Evolutionary conservation across 2,329 filamentous ascomycete species (phyloP).

Genomic region (Acephala macrosclerotiorum): DNA sequence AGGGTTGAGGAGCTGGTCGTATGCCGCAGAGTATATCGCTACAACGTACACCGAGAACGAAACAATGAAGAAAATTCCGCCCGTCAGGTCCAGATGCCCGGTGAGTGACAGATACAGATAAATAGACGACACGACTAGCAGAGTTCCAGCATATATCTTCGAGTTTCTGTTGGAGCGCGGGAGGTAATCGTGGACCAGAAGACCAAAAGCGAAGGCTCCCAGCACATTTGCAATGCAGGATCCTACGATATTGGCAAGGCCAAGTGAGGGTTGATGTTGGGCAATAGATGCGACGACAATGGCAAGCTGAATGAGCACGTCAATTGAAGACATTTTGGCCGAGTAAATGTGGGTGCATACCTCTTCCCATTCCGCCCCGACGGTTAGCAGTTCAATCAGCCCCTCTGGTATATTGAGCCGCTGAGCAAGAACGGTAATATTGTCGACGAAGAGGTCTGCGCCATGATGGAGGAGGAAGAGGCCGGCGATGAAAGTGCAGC

Average conservation of each 20-base stretch:
- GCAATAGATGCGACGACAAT: slow-evolving; percentile 56
- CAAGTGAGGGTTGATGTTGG: slow-evolving; percentile 53
- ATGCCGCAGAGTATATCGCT: slow-evolving; percentile 53
- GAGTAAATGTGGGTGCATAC: slow-evolving; percentile 40
- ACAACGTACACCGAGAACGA: slow-evolving; percentile 53
- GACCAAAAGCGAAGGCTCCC: slow-evolving; percentile 60
- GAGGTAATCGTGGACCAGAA: slow-evolving; percentile 49
- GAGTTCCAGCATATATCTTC: slow-evolving; percentile 53
- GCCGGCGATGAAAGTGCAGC: slow-evolving; percentile 50
- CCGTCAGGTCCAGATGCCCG: slow-evolving; percentile 42
- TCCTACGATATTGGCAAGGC: slow-evolving; percentile 59
- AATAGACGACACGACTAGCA: slow-evolving; percentile 52
- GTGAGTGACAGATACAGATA: slow-evolving; percentile 45
- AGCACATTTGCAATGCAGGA: slow-evolving; percentile 60
- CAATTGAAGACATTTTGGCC: neutral
- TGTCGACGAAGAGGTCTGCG: slow-evolving; percentile 58
- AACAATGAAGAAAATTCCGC: slow-evolving; percentile 49
- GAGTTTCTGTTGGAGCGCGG: slow-evolving; percentile 54
- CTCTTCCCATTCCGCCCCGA: slow-evolving; percentile 62
- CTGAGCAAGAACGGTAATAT: slow-evolving; percentile 54
- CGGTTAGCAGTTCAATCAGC: slow-evolving; percentile 57
- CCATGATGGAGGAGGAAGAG: slow-evolving; percentile 58
- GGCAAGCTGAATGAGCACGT: slow-evolving; percentile 47
- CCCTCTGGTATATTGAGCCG: slow-evolving; percentile 53
- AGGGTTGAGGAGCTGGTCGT: slow-evolving; percentile 48